Evolutionary conservation across 768 basidiomycete species (phyloP), one percentile per base, ranked within the genome.

Genomic region (Suillus decipiens): DNA sequence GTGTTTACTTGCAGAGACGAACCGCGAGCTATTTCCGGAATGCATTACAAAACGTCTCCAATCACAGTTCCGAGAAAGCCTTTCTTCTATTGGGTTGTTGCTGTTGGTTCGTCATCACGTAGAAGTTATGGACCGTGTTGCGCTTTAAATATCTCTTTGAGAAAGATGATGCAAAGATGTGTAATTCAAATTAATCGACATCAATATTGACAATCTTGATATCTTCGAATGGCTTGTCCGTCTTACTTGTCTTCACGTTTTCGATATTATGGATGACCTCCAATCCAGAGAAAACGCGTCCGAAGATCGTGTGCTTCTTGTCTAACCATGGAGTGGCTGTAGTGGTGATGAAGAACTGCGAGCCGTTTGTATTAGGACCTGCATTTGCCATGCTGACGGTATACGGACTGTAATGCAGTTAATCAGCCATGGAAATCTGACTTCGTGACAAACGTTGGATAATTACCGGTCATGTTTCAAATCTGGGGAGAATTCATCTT

Each of bases 301-400:
- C 96, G 69, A 99, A 99, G 67, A 98, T 92, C 0, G 93, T 96
- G 72, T 92, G 89, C 69, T 93, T 94, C 75, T 86, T 89, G 76
- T 97, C 94, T 65, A 96, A 78, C 94, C 94, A 96, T 8, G 95
- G 93, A 9, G 92, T 93, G 8, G 95, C 90, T 2, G 89, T 95
- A 5, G 95, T 97, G 9, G 96, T 98, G 73, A 99, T 94, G 80
- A 98, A 99, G 81, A 98, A 99, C 72, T 99, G 96, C 2, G 93
- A 95, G 0, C 95, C 96, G 72, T 98, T 98, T 41, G 96, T 97
- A 51, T 77, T 79, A 8, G 93, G 88, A 5, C 95, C 96, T 6
- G 92, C 92, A 70, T 96, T 95, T 9, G 94, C 94, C 95, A 97
- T 96, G 71, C 93, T 95, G 61, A 98, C 82, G 4, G 93, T 96